Evolutionary conservation across 1,284 basidiomycete genomes (phyloP).

Genomic region (Irpex sp.): DNA sequence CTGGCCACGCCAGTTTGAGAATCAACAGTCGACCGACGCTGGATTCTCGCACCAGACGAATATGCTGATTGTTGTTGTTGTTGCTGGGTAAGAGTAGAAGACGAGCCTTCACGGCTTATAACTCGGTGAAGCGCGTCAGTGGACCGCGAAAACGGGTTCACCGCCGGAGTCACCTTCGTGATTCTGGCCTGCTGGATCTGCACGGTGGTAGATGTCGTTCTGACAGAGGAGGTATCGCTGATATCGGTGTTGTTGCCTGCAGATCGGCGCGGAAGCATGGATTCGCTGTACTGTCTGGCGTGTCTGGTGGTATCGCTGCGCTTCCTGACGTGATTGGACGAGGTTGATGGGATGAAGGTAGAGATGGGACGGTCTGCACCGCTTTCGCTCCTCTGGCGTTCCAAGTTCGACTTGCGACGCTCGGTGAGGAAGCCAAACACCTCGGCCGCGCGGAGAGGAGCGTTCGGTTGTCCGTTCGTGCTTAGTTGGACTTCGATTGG

Average conservation of each 20-base stretch:
- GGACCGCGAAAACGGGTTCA: conserved; percentile 19
- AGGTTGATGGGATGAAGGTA: neutral
- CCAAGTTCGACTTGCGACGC: conserved; percentile 25
- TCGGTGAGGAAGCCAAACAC: conserved; percentile 64
- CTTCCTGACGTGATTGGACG: neutral
- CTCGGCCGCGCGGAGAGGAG: conserved; percentile 62
- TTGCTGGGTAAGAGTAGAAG: neutral
- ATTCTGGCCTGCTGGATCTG: conserved; percentile 23
- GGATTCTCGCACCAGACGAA: neutral
- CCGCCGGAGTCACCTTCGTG: conserved; percentile 16
- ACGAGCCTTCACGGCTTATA: neutral
- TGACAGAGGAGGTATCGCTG: conserved; percentile 10
- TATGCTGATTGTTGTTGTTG: too few relatives aligned
- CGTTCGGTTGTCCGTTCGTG: conserved; percentile 33
- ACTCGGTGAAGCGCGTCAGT: conserved; percentile 14
- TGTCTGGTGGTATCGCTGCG: neutral
- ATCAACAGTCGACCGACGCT: neutral
- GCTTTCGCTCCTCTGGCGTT: conserved; percentile 14
- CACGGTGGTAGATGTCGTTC: conserved; percentile 20
- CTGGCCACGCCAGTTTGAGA: neutral
- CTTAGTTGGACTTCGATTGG: conserved; percentile 74
- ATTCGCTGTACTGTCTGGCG: conserved; percentile 6
- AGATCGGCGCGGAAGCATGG: neutral
- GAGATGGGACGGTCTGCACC: conserved; percentile 9
- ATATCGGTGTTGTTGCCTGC: conserved; percentile 6